Percentiles rank a stretch among this genome's conserved stretches.
These are phyloP conservation scores for Leptomonas seymouri DNA, from an alignment of 208 protist species.

Conservation along the genomic window DNA sequence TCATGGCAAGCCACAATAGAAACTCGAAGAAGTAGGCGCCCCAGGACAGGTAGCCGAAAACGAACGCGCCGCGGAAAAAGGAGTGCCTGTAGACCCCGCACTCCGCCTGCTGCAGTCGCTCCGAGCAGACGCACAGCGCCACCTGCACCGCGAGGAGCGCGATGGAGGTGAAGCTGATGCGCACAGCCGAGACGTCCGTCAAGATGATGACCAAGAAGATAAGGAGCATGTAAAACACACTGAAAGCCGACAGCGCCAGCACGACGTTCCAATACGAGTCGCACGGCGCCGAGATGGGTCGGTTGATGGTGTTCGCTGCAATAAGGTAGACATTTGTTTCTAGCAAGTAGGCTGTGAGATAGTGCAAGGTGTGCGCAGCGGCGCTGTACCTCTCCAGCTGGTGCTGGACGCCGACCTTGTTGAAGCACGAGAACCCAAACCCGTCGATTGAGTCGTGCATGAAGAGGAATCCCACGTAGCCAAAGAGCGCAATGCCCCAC, in stretches of 20 bases:
- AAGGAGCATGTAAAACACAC: constrained; percentile 36
- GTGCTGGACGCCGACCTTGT: constrained; percentile 32
- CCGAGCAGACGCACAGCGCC: constrained; percentile 32
- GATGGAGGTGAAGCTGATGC: constrained; percentile 42
- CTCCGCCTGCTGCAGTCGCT: neutral
- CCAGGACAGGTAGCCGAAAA: constrained; percentile 55
- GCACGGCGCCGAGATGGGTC: constrained; percentile 19
- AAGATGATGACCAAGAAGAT: constrained; percentile 35
- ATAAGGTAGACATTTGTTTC: constrained; percentile 64
- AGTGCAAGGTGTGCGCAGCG: constrained; percentile 44
- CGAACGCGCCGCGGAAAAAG: constrained; percentile 25
- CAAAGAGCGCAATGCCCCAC: constrained; percentile 48
- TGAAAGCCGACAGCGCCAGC: constrained; percentile 33
- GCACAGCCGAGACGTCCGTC: constrained; percentile 17
- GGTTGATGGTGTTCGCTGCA: constrained; percentile 21
- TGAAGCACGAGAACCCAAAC: constrained; percentile 80
- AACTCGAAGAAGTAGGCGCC: constrained; percentile 36
- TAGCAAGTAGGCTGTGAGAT: constrained; percentile 56
- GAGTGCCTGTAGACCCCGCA: constrained; percentile 7
- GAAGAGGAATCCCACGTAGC: constrained; percentile 49
- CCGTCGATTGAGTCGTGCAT: constrained; percentile 64
- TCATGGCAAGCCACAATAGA: constrained; percentile 44
- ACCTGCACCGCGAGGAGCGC: constrained; percentile 40
- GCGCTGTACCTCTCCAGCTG: constrained; percentile 42
- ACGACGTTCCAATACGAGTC: constrained; percentile 27